phyloP scores from a whole-genome alignment of 139 green algal genomes.

The Picochlorum sp. region DNA sequence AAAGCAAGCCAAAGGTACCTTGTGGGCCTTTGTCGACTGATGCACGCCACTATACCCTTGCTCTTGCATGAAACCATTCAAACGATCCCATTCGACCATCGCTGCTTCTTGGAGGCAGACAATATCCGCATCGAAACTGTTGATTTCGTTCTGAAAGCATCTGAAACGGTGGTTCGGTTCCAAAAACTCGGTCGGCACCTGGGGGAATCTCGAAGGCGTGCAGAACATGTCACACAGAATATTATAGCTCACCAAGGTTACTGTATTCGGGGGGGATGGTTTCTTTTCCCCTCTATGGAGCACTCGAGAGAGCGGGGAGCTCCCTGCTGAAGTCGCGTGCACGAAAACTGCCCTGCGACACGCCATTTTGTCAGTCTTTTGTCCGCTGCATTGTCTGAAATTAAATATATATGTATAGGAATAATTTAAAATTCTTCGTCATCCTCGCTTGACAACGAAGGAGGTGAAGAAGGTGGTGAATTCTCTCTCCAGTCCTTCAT shows the following conservation, averaged over 20 bases:
- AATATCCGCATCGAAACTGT: conserved; percentile 30
- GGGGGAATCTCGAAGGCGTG: conserved; percentile 24
- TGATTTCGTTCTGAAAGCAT: conserved; percentile 28
- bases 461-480: too few relatives aligned
- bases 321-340: background rate
- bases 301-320: background rate
- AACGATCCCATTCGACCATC: conserved; percentile 17
- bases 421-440: too few relatives aligned
- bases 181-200: conserved; percentile 22
- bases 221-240: conserved; percentile 36
- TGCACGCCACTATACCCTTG: conserved; percentile 28
- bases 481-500: conserved; percentile 73
- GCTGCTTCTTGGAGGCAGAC: conserved; percentile 48
- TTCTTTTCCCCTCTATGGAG: background rate
- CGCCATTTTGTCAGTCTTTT: too few relatives aligned
- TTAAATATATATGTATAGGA: too few relatives aligned
- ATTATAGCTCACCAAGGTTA: conserved; percentile 37
- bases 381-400: too few relatives aligned
- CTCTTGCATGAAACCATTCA: conserved; percentile 19
- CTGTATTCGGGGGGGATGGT: background rate
- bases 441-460: background rate
- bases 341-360: too few relatives aligned
- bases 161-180: background rate
- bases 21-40: background rate
- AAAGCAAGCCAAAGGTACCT: conserved; percentile 24